Base-by-base conservation (phyloP, 1,284 basidiomycete species). In the Malassezia furfur region DNA sequence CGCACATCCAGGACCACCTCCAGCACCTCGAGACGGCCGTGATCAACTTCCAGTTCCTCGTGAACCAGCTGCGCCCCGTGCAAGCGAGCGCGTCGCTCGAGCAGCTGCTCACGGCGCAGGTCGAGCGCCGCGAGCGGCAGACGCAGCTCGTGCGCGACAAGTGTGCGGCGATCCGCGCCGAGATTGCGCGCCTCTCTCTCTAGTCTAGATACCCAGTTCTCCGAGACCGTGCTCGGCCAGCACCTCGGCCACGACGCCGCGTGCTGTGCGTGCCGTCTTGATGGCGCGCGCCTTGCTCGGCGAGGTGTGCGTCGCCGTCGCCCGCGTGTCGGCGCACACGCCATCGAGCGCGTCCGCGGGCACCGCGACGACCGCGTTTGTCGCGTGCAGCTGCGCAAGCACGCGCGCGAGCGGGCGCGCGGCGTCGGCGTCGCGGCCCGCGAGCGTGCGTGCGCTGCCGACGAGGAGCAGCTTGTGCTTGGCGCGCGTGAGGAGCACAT, bases 391-490 rank as follows among this genome's bases (percentile, higher is more conserved):
- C 32, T 60, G 37, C 14, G n/a, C 35, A 12, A 62, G 34, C 19
- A 64, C 37, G 17, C 44, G 36, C 3, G 34, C 45, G 40, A 65
- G 49, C 40, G 62, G 48, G 22, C 47, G 30, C 12, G 43, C n/a
- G 21, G 7, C n/a, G 36, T 10, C 38, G 22, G 19, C 36, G n/a
- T n/a, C 31, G 32, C 21, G 28, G n/a, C 38, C 39, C 7, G 37
- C n/a, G 39, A 73, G 48, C 0, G 70, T 73, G 3, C 34, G 11
- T 1, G 22, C 22, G 38, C 61, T 62, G 9, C 70, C 71, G 3
- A 72, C 31, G 36, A 73, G 40, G 32, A 72, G 35, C 5, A 74
- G 51, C 50, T 72, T 90, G 79, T 85, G 90, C 67, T 59, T 50
- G 5, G 68, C 66, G 3, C 71, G 52, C 2, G 68, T 74, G n/a